Base-by-base conservation (phyloP, 1,284 basidiomycete genomes). In the Fereydounia khargensis region DNA sequence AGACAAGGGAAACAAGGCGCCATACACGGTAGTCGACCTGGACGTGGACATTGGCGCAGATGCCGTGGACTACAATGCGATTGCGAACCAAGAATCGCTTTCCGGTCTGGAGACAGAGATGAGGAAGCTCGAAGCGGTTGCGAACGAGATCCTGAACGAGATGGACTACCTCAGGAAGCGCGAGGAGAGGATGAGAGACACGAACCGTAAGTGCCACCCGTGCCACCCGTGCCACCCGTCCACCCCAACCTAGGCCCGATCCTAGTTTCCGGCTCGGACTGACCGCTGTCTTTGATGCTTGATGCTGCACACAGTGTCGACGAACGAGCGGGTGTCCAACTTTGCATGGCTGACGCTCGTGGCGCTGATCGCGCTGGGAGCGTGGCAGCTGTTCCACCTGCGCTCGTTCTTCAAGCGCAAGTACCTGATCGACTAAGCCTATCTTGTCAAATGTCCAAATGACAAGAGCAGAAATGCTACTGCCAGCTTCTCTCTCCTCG, bases 21-120 rank as follows among this genome's bases (percentile, higher is more conserved):
- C 22, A 17, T 14, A 28, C 6, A 40, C 53, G 4, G 53, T 46
- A 4, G 32, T 98, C 58, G 94, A 98, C 79, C 79, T 98, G 43
- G 94, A 98, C 74, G 85, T 97, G 32, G 95, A 98, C 73, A 94
- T 98, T 77, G 94, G 94, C 35, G 92, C 94, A 16, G 94, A 98
- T 70, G 95, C 95, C 0, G 86, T 97, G 31, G 95, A 98, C 78
- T 98, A 98, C 82, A 97, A 97, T 72, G 94, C 94, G 17, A 98
- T 98, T 74, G 94, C 95, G 6, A 97, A 96, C 79, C 92, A 96
- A 77, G 94, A 98, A 77, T 92, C 89, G 0, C 81, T 98, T 0
- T 96, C 91, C 2, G 88, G 88, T 0, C 82, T 98, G 30, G 95
- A 98, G 78, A 92, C 91, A 0, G 94, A 98, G 78, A 95, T 98